These are phyloP conservation scores for Pseudogymnoascus sp. DNA, from an alignment of 2,329 filamentous ascomycete species.

Conservation along the genomic window DNA sequence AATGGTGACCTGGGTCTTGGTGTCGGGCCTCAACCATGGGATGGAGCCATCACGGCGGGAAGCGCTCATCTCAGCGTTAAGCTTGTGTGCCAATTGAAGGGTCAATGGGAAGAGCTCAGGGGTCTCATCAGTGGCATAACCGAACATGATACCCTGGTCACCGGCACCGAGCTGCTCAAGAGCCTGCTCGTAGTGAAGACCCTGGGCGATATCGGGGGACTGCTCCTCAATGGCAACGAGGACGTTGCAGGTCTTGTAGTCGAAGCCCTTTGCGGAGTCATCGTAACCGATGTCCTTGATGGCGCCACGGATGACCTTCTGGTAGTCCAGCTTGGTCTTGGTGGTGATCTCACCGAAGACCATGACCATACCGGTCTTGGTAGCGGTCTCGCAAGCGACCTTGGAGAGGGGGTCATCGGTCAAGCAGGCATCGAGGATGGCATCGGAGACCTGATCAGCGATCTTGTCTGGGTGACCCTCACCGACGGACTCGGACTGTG, in stretches of 20 bases:
- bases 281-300: slow-evolving; percentile 99
- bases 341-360: slow-evolving; percentile 98
- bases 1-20: slow-evolving; percentile 98
- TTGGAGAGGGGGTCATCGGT: slow-evolving; percentile 93
- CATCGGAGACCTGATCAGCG: slow-evolving; percentile 96
- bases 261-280: slow-evolving; percentile 93
- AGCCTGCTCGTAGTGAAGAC: slow-evolving; percentile 95
- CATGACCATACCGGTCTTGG: slow-evolving; percentile 99
- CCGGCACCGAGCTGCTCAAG: slow-evolving; percentile 96
- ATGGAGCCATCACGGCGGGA: slow-evolving; percentile 81
- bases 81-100: slow-evolving; percentile 88
- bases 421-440: slow-evolving; percentile 96
- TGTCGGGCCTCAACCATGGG: slow-evolving; percentile 94
- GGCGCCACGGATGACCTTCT: slow-evolving; percentile 86
- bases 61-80: slow-evolving; percentile 88
- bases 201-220: slow-evolving; percentile 97
- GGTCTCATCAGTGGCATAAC: slow-evolving; percentile 98
- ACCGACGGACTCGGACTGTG: slow-evolving; percentile 74
- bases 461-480: slow-evolving; percentile 96
- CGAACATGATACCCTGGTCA: slow-evolving; percentile 99
- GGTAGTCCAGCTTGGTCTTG: slow-evolving; percentile 93
- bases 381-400: slow-evolving; percentile 96
- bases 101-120: slow-evolving; percentile 94
- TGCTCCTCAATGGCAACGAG: slow-evolving; percentile 99
- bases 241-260: slow-evolving; percentile 99